phyloP scores from a whole-genome alignment of 306 rosid species.

The Pachyrhizus erosus region DNA sequence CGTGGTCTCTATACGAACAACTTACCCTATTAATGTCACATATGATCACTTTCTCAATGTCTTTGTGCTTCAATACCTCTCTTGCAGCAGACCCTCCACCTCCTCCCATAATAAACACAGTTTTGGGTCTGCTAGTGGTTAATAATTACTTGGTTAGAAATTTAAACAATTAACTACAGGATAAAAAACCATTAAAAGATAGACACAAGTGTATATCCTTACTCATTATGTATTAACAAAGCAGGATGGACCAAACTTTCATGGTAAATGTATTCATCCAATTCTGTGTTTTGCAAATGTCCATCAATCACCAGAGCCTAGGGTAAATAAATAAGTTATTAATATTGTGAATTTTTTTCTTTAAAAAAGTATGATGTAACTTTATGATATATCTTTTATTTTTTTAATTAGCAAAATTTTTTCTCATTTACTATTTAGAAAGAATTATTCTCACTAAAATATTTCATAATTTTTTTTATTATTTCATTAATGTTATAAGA shows the following conservation, averaged over 20 bases:
- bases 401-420: too few relatives aligned
- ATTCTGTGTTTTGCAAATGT: not conserved
- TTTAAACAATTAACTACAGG: not conserved
- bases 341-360: too few relatives aligned
- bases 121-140: constrained; percentile 48
- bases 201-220: not conserved
- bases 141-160: not conserved
- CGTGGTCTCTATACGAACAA: not conserved
- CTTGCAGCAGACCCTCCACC: constrained; percentile 74
- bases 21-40: constrained; percentile 61
- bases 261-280: constrained; percentile 11
- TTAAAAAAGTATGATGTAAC: too few relatives aligned
- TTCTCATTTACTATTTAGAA: too few relatives aligned
- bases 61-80: constrained; percentile 60
- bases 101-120: constrained; percentile 73
- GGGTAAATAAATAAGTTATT: too few relatives aligned
- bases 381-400: too few relatives aligned
- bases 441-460: too few relatives aligned
- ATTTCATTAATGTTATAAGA: too few relatives aligned
- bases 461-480: too few relatives aligned
- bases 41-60: constrained; percentile 59
- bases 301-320: constrained; percentile 5
- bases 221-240: not conserved
- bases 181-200: not conserved
- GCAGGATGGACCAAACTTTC: constrained; percentile 23